Base-by-base conservation (phyloP, 2,329 filamentous ascomycete species). In the Phialemoniopsis sp. region DNA sequence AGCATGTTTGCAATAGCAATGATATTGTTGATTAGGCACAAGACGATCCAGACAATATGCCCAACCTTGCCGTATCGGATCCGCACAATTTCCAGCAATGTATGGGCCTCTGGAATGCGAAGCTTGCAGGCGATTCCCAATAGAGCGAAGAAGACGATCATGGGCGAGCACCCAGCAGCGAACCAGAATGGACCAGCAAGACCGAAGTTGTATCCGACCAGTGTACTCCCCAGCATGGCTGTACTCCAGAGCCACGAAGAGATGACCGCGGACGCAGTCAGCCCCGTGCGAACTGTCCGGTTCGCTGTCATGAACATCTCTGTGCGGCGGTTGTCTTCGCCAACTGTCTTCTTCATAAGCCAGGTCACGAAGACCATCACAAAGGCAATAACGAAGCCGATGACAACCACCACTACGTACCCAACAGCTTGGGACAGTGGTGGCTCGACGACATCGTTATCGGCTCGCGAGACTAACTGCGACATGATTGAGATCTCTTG, bases 51-150 rank as follows among this genome's bases (percentile, higher is more conserved):
- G 1, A 66, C 54, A 9, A 61, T 42, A 44, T 70, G 64, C 0
- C 55, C 62, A 12, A 62, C 50, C 17, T 55, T 63, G 5, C 67
- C 68, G 46, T 74, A 73, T 41, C 70, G 56, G 54, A 65, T 65
- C 4, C 60, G 59, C 30, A 73, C 65, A 33, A 74, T 71, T 45
- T 73, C 70, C 2, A 73, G 57, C 3, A 66, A 70, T 0, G 70
- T 73, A 40, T 73, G 70, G 0, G 70, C 70, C 41, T 72, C 70
- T 0, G 70, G 70, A 1, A 72, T 68, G 30, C 69, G 55, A 28
- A 72, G 60, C 48, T 73, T 74, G 12, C 65, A 65, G 33, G 72
- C 51, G 7, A 74, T 67, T 4, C 70, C 70, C 1, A 74, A 55
- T 1, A 61, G 60, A 3, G 69, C 67, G 64, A 74, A 18, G 19